phyloP scores from a whole-genome alignment of 441 rosid species.

The Pelargonium cotyledonis region DNA sequence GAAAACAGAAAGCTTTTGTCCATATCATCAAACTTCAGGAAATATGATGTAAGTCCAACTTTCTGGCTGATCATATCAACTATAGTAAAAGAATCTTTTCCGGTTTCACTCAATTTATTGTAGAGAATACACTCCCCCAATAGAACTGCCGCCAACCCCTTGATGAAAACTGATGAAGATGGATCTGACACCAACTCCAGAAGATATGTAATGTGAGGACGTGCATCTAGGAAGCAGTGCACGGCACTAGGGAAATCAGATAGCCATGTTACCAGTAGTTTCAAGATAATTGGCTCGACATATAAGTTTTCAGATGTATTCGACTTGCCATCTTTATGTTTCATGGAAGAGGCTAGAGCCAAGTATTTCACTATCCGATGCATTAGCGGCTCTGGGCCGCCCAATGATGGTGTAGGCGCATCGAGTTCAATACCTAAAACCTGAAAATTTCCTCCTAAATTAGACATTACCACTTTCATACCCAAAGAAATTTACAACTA shows the following conservation, averaged over 20 bases:
- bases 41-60: slow-evolving; percentile 75
- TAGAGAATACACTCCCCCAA: slow-evolving; percentile 78
- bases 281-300: slow-evolving; percentile 73
- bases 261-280: slow-evolving; percentile 86
- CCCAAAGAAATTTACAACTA: background rate
- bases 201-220: slow-evolving; percentile 72
- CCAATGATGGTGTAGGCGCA: slow-evolving; percentile 63
- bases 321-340: slow-evolving; percentile 63
- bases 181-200: slow-evolving; percentile 71
- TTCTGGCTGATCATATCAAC: slow-evolving; percentile 87
- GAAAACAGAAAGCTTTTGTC: slow-evolving; percentile 64
- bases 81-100: slow-evolving; percentile 66
- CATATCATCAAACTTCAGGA: slow-evolving; percentile 85
- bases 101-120: slow-evolving; percentile 66
- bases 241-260: slow-evolving; percentile 77
- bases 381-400: slow-evolving; percentile 79
- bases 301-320: slow-evolving; percentile 35
- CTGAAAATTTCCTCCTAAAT: slow-evolving; percentile 34
- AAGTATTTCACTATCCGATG: slow-evolving; percentile 85
- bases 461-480: slow-evolving; percentile 1
- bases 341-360: slow-evolving; percentile 78
- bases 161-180: slow-evolving; percentile 55
- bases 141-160: slow-evolving; percentile 79
- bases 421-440: slow-evolving; percentile 75
- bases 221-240: slow-evolving; percentile 82